Conservation (phyloP, 1,139 yeast species). For the Blastobotrys elegans region DNA sequence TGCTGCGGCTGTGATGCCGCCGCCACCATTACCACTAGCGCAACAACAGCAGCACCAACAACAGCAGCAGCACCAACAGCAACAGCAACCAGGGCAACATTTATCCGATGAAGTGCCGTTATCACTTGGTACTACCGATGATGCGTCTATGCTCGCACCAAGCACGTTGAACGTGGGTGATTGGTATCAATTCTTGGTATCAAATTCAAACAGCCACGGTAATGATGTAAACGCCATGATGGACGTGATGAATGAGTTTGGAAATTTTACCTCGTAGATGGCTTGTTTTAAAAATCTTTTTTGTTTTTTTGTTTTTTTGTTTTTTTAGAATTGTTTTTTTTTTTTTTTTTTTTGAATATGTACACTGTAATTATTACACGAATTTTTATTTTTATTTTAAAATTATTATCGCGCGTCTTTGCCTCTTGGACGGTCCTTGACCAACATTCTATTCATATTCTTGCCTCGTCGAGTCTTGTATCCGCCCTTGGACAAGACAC, state of each 20-base stretch:
- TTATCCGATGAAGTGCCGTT: background rate
- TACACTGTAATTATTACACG: background rate
- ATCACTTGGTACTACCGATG: slow-evolving; percentile 9
- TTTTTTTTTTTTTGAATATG: background rate
- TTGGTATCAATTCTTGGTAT: slow-evolving; percentile 36
- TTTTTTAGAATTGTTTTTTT: background rate
- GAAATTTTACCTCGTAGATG: background rate
- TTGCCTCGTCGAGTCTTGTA: slow-evolving; percentile 92
- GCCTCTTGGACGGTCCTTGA: slow-evolving; percentile 55
- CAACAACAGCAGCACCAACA: background rate
- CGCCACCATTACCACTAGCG: background rate
- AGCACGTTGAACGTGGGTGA: slow-evolving; percentile 36
- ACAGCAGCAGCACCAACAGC: background rate
- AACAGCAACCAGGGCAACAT: background rate
- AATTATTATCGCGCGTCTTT: slow-evolving; percentile 22
- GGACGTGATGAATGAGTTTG: background rate
- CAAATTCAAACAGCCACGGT: slow-evolving; percentile 19
- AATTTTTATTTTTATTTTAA: background rate
- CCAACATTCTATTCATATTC: slow-evolving; percentile 74
- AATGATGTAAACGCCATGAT: background rate
- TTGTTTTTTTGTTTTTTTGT: background rate
- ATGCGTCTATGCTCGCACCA: slow-evolving; percentile 22
- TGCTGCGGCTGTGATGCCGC: background rate
- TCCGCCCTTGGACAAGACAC: slow-evolving; percentile 82
- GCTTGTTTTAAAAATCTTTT: background rate